Percentiles rank a stretch among this genome's conserved stretches.
Conservation (phyloP, 495 filamentous ascomycete genomes). For the Trichoderma reesei region DNA sequence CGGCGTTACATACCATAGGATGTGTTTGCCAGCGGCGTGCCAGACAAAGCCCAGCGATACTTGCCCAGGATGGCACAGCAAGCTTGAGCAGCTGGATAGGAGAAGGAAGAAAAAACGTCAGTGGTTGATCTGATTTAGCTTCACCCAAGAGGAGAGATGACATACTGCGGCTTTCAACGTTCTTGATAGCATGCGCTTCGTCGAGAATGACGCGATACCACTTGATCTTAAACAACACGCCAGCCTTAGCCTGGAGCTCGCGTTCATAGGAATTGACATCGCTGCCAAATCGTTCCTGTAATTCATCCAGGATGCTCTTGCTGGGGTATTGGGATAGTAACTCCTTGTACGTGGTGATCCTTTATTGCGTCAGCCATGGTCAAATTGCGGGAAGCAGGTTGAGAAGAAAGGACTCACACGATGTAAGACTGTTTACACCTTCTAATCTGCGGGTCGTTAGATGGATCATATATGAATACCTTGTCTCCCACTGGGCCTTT, state of each 20-base stretch:
- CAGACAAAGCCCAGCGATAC: conserved; percentile 51
- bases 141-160: not conserved
- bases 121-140: not conserved
- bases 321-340: not conserved
- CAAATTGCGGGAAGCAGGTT: not conserved
- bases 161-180: conserved; percentile 26
- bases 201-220: conserved; percentile 51
- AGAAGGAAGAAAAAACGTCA: not conserved
- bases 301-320: conserved; percentile 27
- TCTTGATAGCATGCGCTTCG: conserved; percentile 57
- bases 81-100: conserved; percentile 36
- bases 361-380: not conserved
- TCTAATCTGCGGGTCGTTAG: not conserved
- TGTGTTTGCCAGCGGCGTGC: conserved; percentile 50
- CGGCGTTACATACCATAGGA: conserved; percentile 17
- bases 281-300: conserved; percentile 23
- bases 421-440: conserved; percentile 16
- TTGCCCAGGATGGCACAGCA: conserved; percentile 42
- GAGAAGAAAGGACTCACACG: not conserved
- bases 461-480: not conserved
- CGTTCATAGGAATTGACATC: conserved; percentile 6
- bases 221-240: conserved; percentile 35
- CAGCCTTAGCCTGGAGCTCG: not conserved
- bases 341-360: conserved; percentile 5
- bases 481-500: not conserved